These are phyloP conservation scores for Paxillus involutus DNA, from an alignment of 768 basidiomycete species.

Conservation along the genomic window DNA sequence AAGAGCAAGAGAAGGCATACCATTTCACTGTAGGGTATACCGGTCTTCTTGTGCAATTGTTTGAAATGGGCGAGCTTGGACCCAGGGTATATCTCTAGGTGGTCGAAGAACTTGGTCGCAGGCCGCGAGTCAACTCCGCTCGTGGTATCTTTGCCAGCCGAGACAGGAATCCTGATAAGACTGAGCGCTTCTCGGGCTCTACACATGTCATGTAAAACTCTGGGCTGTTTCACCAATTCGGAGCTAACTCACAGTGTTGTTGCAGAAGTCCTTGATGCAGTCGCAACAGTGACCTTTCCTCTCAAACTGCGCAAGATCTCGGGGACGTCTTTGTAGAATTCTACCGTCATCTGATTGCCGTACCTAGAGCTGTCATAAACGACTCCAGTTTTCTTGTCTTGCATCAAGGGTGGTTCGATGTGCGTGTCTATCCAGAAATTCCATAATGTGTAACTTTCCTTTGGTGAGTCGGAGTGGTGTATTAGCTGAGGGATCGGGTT, in stretches of 20 bases:
- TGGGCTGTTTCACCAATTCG: not conserved
- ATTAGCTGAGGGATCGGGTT: conserved; percentile 3
- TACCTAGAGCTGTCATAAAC: conserved; percentile 24
- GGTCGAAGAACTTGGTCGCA: conserved; percentile 65
- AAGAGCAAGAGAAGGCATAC: conserved; percentile 34
- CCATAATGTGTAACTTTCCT: conserved; percentile 78
- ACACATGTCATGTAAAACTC: conserved; percentile 1
- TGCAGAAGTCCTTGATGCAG: conserved; percentile 72
- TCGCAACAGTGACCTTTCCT: conserved; percentile 53
- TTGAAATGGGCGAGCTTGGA: conserved; percentile 85
- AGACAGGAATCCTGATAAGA: conserved; percentile 53
- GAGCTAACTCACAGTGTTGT: conserved; percentile 55
- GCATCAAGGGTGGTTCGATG: conserved; percentile 56
- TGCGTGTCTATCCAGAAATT: conserved; percentile 86
- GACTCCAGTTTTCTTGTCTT: conserved; percentile 31
- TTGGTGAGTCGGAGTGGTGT: not conserved
- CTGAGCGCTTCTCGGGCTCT: conserved; percentile 79
- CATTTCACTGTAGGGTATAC: conserved; percentile 81
- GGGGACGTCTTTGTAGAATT: conserved; percentile 79
- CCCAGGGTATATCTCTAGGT: conserved; percentile 75
- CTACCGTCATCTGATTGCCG: conserved; percentile 36
- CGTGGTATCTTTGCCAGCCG: conserved; percentile 24
- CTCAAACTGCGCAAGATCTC: conserved; percentile 63
- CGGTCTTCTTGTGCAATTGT: conserved; percentile 67
- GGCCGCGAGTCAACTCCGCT: conserved; percentile 32